Evolutionary conservation across 177 flowering plant genomes (phyloP).

Genomic region (Vitis hybrid): DNA sequence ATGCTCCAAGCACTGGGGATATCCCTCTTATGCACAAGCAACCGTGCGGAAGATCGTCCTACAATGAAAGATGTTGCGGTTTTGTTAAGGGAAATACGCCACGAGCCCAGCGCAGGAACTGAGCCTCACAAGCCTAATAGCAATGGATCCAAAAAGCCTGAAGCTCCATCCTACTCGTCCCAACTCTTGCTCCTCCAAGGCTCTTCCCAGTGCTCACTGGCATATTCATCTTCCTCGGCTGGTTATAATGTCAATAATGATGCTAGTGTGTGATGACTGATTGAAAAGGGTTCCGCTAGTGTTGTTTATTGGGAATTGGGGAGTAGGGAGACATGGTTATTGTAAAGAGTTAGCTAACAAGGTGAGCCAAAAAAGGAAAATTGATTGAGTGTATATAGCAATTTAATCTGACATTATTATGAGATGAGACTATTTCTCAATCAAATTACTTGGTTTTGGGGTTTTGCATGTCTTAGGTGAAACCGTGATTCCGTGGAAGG

Average conservation of each 20-base stretch:
- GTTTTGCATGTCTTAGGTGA: slow-evolving; percentile 3
- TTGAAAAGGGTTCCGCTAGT: too few relatives aligned
- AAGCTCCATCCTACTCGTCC: slow-evolving; percentile 28
- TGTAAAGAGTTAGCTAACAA: slow-evolving; percentile 21
- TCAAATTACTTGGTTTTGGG: slow-evolving; percentile 6
- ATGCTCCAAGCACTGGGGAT: slow-evolving; percentile 93
- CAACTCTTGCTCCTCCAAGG: slow-evolving; percentile 46
- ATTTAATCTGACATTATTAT: too few relatives aligned
- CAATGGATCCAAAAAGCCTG: slow-evolving; percentile 15
- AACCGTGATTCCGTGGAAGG: too few relatives aligned
- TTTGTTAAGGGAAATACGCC: slow-evolving; percentile 66
- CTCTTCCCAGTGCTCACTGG: slow-evolving; percentile 60
- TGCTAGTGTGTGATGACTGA: too few relatives aligned
- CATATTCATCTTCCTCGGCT: slow-evolving; percentile 60
- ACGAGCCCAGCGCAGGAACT: slow-evolving; percentile 40
- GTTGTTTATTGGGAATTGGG: slow-evolving; percentile 2
- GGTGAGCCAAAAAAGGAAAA: neutral
- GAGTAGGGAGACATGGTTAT: neutral
- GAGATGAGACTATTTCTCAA: too few relatives aligned
- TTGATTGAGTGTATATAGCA: too few relatives aligned
- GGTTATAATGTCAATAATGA: slow-evolving; percentile 1
- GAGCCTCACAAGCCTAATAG: slow-evolving; percentile 42
- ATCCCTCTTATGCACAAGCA: slow-evolving; percentile 78
- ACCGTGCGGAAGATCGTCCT: slow-evolving; percentile 79
- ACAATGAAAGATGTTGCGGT: slow-evolving; percentile 93